phyloP scores from a whole-genome alignment of 805 yeast species.

The Lachancea lanzarotensis region DNA sequence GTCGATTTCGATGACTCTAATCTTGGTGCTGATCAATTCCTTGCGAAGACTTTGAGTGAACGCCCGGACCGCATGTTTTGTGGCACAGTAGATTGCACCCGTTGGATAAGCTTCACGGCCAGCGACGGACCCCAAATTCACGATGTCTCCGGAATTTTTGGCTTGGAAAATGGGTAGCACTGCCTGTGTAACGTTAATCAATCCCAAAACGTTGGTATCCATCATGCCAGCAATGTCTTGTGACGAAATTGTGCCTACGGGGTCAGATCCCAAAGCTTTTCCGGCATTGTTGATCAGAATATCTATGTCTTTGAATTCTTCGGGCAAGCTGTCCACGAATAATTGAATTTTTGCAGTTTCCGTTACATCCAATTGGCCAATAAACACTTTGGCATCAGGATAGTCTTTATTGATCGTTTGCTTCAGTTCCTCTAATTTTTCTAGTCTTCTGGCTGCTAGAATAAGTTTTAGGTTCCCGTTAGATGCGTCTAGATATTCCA shows the following conservation, averaged over 20 bases:
- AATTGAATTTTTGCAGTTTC: conserved; percentile 43
- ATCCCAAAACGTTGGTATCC: conserved; percentile 80
- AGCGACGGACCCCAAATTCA: conserved; percentile 71
- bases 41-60: conserved; percentile 68
- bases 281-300: conserved; percentile 70
- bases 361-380: conserved; percentile 52
- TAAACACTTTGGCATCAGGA: conserved; percentile 41
- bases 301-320: conserved; percentile 57
- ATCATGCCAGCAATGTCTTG: conserved; percentile 70
- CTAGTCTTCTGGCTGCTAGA: conserved; percentile 72
- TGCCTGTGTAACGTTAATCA: conserved; percentile 77
- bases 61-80: conserved; percentile 66
- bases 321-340: conserved; percentile 50
- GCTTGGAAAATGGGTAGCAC: conserved; percentile 64
- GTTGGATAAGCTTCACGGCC: conserved; percentile 77
- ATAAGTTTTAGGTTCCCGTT: conserved; percentile 64
- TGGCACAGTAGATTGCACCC: conserved; percentile 71
- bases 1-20: conserved; percentile 59
- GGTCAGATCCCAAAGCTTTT: conserved; percentile 72
- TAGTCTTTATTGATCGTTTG: conserved; percentile 41
- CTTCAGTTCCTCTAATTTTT: conserved; percentile 47
- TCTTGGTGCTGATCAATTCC: conserved; percentile 63
- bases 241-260: conserved; percentile 60
- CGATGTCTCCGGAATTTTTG: conserved; percentile 66
- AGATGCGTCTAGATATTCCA: conserved; percentile 72